A percentile compares a stretch with the other conserved stretches of the same genome.
Evolutionary conservation across 2,329 filamentous ascomycete species (phyloP).

Genomic region (Colletotrichum aenigma): DNA sequence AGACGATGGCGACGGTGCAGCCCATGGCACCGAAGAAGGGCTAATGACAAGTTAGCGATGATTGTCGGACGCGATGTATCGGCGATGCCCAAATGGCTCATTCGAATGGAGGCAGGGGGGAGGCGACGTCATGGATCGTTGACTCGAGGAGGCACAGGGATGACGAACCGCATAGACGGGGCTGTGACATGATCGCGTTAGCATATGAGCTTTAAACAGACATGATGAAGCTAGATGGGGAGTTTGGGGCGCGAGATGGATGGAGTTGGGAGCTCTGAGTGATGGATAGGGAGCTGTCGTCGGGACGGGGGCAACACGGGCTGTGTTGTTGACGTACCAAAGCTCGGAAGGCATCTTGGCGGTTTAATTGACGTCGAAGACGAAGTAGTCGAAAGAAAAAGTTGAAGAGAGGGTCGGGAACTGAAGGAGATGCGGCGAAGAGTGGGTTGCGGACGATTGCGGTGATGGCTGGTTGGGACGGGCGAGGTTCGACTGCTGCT

Average conservation of each 20-base stretch:
- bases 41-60: constrained; percentile 45
- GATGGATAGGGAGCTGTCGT: constrained; percentile 32
- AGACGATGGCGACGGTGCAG: constrained; percentile 95
- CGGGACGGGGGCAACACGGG: constrained; percentile 34
- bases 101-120: not conserved
- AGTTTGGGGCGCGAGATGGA: not conserved
- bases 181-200: constrained; percentile 53
- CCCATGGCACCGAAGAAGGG: constrained; percentile 98
- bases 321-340: constrained; percentile 67
- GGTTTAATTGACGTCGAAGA: constrained; percentile 31
- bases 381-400: constrained; percentile 12
- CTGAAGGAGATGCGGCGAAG: constrained; percentile 14
- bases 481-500: constrained; percentile 19
- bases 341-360: constrained; percentile 78
- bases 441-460: constrained; percentile 15
- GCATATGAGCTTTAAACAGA: constrained; percentile 14
- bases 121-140: constrained; percentile 23
- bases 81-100: constrained; percentile 18
- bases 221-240: not conserved
- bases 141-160: constrained; percentile 19
- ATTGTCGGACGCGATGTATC: not conserved
- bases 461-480: constrained; percentile 2
- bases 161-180: constrained; percentile 98
- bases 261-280: constrained; percentile 32
- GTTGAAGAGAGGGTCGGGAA: not conserved